Conservation (phyloP, 176 grass and related monocot genomes). For the Rhynchospora pubera region DNA sequence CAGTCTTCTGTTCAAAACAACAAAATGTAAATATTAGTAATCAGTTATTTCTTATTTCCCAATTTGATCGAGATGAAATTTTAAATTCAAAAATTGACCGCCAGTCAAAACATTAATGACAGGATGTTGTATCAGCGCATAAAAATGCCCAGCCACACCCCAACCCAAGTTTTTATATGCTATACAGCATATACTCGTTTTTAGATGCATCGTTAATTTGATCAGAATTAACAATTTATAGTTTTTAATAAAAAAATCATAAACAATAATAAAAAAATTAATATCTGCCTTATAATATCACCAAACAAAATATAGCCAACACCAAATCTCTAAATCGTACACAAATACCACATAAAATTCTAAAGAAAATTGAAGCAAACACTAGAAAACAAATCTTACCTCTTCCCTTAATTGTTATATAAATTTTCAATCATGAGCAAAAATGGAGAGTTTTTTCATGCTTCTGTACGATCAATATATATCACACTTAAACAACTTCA, state of each 20-base stretch:
- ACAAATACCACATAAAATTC: background rate
- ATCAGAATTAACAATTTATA: too few species aligned
- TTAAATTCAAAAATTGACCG: background rate
- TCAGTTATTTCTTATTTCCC: background rate
- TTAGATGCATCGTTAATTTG: too few species aligned
- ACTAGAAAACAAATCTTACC: background rate
- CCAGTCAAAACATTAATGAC: background rate
- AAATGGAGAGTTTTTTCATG: too few species aligned
- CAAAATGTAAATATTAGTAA: too few species aligned
- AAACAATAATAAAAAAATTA: background rate
- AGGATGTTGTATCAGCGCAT: background rate
- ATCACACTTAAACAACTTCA: too few species aligned
- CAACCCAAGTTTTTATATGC: background rate
- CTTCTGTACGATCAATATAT: too few species aligned
- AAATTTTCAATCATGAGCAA: too few species aligned
- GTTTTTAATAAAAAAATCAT: too few species aligned
- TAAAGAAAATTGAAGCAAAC: background rate
- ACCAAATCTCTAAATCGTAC: background rate
- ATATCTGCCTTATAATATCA: background rate
- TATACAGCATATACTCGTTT: background rate
- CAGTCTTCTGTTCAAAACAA: too few species aligned
- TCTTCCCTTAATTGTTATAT: background rate
- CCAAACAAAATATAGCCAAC: background rate
- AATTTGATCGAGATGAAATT: background rate
- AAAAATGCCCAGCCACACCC: too few species aligned